Percentiles rank a stretch among this genome's conserved stretches.
Conservation (phyloP, 768 basidiomycete genomes). For the Suillus luteus region DNA sequence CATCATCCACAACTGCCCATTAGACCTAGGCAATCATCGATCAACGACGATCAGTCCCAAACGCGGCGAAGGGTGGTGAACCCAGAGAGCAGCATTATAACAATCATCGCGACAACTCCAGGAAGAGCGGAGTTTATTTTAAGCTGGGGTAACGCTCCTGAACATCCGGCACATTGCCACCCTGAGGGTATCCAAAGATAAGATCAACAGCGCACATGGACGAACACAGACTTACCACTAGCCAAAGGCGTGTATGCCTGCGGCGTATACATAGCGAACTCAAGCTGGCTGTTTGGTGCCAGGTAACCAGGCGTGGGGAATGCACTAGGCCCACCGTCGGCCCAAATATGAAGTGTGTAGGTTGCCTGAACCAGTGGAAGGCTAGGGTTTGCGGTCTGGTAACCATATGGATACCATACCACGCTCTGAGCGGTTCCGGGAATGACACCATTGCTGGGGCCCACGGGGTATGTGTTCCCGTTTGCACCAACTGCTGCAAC, state of each 20-base stretch:
- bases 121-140: slow-evolving; percentile 34
- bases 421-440: slow-evolving; percentile 51
- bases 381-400: slow-evolving; percentile 48
- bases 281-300: slow-evolving; percentile 50
- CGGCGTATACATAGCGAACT: slow-evolving; percentile 67
- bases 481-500: slow-evolving; percentile 67
- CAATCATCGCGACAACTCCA: slow-evolving; percentile 34
- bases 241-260: slow-evolving; percentile 54
- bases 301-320: slow-evolving; percentile 52
- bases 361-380: slow-evolving; percentile 60
- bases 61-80: slow-evolving; percentile 37
- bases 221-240: slow-evolving; percentile 35
- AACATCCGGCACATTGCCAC: slow-evolving; percentile 33
- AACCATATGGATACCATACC: slow-evolving; percentile 63
- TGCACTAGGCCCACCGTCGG: slow-evolving; percentile 53
- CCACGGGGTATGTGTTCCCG: slow-evolving; percentile 68
- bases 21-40: neutral
- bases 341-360: slow-evolving; percentile 62
- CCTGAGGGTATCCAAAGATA: slow-evolving; percentile 19
- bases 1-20: neutral
- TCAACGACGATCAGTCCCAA: slow-evolving; percentile 24
- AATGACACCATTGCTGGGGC: slow-evolving; percentile 55
- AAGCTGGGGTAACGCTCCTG: slow-evolving; percentile 33
- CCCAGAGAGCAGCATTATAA: slow-evolving; percentile 35
- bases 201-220: neutral